phyloP scores from a whole-genome alignment of 2,329 filamentous ascomycete species.

The Aspergillus arachidicola region DNA sequence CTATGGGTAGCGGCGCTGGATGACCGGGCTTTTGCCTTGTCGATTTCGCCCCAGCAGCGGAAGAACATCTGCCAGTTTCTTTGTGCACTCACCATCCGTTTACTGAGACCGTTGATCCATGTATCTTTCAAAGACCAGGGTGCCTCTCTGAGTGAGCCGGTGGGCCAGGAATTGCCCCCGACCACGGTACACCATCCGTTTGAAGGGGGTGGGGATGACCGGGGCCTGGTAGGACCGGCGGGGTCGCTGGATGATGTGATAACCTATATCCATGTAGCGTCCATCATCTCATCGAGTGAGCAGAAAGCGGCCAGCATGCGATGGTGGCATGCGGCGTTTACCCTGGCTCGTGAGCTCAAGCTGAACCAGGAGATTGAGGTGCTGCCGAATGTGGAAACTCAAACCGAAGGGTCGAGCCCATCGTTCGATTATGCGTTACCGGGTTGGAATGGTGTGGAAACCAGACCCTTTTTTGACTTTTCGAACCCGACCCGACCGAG shows the following conservation, averaged over 20 bases:
- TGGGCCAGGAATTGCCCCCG: constrained; percentile 75
- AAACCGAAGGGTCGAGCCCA: constrained; percentile 36
- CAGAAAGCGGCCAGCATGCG: constrained; percentile 91
- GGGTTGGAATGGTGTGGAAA: constrained; percentile 54
- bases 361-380: constrained; percentile 74
- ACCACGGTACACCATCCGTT: constrained; percentile 61
- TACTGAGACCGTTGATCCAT: constrained; percentile 85
- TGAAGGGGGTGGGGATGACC: constrained; percentile 59
- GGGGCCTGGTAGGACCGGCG: constrained; percentile 53
- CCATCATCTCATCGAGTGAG: constrained; percentile 88
- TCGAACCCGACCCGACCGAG: constrained; percentile 35
- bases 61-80: constrained; percentile 86
- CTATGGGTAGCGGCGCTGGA: constrained; percentile 97
- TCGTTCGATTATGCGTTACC: constrained; percentile 35
- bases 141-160: constrained; percentile 50
- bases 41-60: constrained; percentile 78
- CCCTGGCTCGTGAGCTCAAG: constrained; percentile 82
- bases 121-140: constrained; percentile 59
- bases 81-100: constrained; percentile 78
- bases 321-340: constrained; percentile 97
- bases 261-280: constrained; percentile 89
- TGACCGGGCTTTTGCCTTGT: constrained; percentile 82
- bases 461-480: constrained; percentile 47
- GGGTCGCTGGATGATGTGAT: constrained; percentile 84
- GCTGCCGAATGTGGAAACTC: constrained; percentile 31